Conservation (phyloP, 768 basidiomycete species). For the Pulveroboletus frians region DNA sequence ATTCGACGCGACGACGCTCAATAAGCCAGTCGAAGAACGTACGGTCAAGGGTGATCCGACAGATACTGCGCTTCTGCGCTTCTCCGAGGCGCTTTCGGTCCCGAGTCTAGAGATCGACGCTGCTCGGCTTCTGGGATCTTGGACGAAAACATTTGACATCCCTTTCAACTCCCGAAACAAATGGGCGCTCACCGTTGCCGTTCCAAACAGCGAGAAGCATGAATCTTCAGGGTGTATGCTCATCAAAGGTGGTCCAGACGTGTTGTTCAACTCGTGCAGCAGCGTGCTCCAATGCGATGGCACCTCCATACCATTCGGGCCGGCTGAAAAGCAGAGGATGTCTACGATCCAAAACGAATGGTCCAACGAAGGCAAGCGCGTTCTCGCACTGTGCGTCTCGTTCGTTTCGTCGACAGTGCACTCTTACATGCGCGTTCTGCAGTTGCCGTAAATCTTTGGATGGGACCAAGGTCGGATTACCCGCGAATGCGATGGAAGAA, state of each 20-base stretch:
- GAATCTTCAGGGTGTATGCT: constrained; percentile 32
- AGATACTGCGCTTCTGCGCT: constrained; percentile 50
- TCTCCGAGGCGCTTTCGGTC: constrained; percentile 33
- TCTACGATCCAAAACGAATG: constrained; percentile 34
- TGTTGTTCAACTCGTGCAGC: constrained; percentile 40
- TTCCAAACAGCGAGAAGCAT: constrained; percentile 1
- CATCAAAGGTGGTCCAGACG: constrained; percentile 59
- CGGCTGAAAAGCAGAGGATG: constrained; percentile 18
- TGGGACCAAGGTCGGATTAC: constrained; percentile 22
- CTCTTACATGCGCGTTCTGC: not conserved
- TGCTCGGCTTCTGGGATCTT: constrained; percentile 19
- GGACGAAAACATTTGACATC: constrained; percentile 29
- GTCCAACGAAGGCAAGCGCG: constrained; percentile 49
- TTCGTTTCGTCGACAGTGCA: constrained; percentile 27
- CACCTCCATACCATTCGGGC: constrained; percentile 28
- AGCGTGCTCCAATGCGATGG: constrained; percentile 31
- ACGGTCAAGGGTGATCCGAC: constrained; percentile 45
- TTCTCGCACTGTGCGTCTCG: constrained; percentile 39
- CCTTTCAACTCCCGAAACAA: constrained; percentile 52
- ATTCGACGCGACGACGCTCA: constrained; percentile 35
- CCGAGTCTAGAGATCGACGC: constrained; percentile 20
- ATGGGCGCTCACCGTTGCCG: constrained; percentile 47
- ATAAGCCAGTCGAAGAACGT: constrained; percentile 30
- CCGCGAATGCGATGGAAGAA: constrained; percentile 29
- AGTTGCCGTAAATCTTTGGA: constrained; percentile 30